A percentile compares a stretch with the other conserved stretches of the same genome.
Conservation (phyloP, 2,329 filamentous ascomycete species). For the Corynespora cassiicola region DNA sequence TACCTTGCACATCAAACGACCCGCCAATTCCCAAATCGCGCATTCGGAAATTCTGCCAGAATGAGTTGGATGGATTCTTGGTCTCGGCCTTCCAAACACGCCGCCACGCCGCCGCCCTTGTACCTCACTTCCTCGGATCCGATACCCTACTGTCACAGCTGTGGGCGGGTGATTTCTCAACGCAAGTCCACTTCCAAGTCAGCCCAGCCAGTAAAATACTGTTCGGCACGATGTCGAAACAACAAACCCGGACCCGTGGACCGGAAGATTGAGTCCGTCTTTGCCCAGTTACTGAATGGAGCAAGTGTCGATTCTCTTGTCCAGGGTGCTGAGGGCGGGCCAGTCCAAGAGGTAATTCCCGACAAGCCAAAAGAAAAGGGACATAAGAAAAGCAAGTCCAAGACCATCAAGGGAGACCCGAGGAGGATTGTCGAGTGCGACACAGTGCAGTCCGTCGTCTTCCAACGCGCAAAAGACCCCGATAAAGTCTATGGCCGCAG, state of each 20-base stretch:
- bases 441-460: slow-evolving; percentile 59
- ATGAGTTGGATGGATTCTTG: slow-evolving; percentile 60
- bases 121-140: slow-evolving; percentile 59
- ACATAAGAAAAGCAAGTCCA: slow-evolving; percentile 24
- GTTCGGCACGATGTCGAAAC: slow-evolving; percentile 61
- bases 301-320: slow-evolving; percentile 36
- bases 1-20: too few relatives aligned
- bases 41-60: slow-evolving; percentile 13
- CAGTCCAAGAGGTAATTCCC: neutral
- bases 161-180: slow-evolving; percentile 61
- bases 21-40: too few relatives aligned
- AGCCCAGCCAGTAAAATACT: slow-evolving; percentile 60
- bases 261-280: slow-evolving; percentile 59
- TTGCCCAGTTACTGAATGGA: slow-evolving; percentile 51
- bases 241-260: slow-evolving; percentile 60
- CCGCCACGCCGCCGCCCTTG: slow-evolving; percentile 58
- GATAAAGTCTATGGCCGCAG: slow-evolving; percentile 53
- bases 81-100: slow-evolving; percentile 50
- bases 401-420: slow-evolving; percentile 56
- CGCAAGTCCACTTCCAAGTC: slow-evolving; percentile 40
- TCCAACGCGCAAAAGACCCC: slow-evolving; percentile 54
- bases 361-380: slow-evolving; percentile 6
- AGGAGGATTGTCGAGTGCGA: slow-evolving; percentile 58
- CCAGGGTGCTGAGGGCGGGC: slow-evolving; percentile 14
- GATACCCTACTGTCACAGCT: slow-evolving; percentile 63